Evolutionary conservation across 345 rosid species (phyloP).

Genomic region (Eucalyptus regnans): DNA sequence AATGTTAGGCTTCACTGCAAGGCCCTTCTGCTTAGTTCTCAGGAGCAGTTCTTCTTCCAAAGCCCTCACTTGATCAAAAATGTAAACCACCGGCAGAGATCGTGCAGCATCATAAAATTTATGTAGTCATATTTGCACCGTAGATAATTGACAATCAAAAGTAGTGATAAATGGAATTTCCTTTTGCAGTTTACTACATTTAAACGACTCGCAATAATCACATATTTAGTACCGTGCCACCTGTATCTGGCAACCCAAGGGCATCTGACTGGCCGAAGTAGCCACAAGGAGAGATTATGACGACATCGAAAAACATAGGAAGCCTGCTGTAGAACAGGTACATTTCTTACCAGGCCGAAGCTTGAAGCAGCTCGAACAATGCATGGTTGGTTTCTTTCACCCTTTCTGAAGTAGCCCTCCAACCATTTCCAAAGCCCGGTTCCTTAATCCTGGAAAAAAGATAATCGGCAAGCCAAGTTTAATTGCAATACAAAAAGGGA

Average conservation of each 20-base stretch:
- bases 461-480: neutral
- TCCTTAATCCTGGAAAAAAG: constrained; percentile 22
- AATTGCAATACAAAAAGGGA: neutral
- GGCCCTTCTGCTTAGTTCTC: constrained; percentile 63
- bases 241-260: constrained; percentile 84
- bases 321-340: constrained; percentile 50
- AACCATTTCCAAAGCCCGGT: constrained; percentile 39
- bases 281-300: constrained; percentile 79
- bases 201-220: neutral
- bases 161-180: neutral
- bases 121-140: neutral
- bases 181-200: neutral
- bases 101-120: neutral
- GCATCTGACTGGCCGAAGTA: constrained; percentile 79
- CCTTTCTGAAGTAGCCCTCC: constrained; percentile 42
- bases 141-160: neutral
- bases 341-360: constrained; percentile 31
- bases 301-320: constrained; percentile 65
- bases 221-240: constrained; percentile 51
- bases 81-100: constrained; percentile 57
- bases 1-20: constrained; percentile 65
- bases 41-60: constrained; percentile 63
- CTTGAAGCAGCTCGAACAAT: constrained; percentile 36
- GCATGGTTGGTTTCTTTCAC: constrained; percentile 43
- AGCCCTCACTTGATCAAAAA: constrained; percentile 93